Evolutionary conservation across 768 basidiomycete species (phyloP).

Genomic region (Suillus subluteus): DNA sequence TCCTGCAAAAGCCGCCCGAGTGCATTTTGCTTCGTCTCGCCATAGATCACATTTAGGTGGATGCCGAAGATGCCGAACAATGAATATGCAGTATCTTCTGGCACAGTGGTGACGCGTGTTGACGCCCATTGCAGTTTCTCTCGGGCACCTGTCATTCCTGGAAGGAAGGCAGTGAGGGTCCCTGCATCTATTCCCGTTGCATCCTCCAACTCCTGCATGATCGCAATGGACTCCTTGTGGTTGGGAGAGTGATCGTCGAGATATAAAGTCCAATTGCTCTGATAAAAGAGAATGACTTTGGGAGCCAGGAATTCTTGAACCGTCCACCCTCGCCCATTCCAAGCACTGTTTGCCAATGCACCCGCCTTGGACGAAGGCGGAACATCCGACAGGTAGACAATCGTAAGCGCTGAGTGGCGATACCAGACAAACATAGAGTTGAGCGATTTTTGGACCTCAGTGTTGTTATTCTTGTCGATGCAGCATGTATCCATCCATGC

Average conservation of each 20-base stretch:
- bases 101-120: neutral
- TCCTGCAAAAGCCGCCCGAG: neutral
- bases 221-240: neutral
- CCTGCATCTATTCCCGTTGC: neutral
- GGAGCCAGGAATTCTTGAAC: neutral
- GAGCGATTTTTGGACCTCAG: neutral
- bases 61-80: neutral
- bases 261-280: neutral
- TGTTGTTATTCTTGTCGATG: neutral
- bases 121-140: neutral
- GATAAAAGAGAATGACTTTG: slow-evolving; percentile 1
- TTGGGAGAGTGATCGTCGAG: neutral
- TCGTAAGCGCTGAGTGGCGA: slow-evolving; percentile 2
- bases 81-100: neutral
- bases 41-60: neutral
- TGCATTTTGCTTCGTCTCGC: neutral
- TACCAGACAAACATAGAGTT: slow-evolving; percentile 3
- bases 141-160: neutral
- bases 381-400: neutral
- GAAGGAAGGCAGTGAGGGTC: neutral
- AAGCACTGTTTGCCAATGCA: neutral
- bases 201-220: neutral
- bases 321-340: neutral
- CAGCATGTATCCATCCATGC: slow-evolving; percentile 4
- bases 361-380: slow-evolving; percentile 1